Evolutionary conservation across 768 basidiomycete species (phyloP).

Genomic region (Naganishia vishniacii): DNA sequence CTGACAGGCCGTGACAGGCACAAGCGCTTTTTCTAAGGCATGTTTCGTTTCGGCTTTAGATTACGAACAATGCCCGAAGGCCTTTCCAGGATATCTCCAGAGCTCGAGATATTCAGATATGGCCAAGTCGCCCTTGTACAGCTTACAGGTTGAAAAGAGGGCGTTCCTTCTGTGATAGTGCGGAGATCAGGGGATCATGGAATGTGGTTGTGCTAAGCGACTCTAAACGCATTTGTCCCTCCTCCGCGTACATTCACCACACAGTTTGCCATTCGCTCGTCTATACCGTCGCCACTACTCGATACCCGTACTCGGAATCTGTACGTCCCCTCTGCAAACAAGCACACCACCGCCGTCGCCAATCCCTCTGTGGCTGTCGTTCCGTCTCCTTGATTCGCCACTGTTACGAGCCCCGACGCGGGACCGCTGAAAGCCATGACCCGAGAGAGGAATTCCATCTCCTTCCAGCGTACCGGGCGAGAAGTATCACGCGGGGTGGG

Average conservation of each 20-base stretch:
- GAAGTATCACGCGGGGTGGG: neutral
- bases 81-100: too few species aligned
- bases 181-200: too few species aligned
- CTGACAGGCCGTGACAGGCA: too few species aligned
- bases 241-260: constrained; percentile 8
- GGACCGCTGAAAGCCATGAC: constrained; percentile 11
- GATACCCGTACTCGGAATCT: constrained; percentile 11
- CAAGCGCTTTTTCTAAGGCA: too few species aligned
- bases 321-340: constrained; percentile 12
- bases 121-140: too few species aligned
- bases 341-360: neutral
- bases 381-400: neutral
- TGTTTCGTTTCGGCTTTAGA: too few species aligned
- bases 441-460: constrained; percentile 9
- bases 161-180: too few species aligned
- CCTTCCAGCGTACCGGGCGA: neutral
- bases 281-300: neutral
- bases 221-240: too few species aligned
- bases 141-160: too few species aligned
- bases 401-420: neutral
- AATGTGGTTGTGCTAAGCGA: too few species aligned
- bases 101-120: too few species aligned
- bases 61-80: too few species aligned
- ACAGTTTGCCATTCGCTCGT: neutral
- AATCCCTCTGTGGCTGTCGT: neutral